Conservation (phyloP, 2,329 filamentous ascomycete species). For the Huntiella decipiens region DNA sequence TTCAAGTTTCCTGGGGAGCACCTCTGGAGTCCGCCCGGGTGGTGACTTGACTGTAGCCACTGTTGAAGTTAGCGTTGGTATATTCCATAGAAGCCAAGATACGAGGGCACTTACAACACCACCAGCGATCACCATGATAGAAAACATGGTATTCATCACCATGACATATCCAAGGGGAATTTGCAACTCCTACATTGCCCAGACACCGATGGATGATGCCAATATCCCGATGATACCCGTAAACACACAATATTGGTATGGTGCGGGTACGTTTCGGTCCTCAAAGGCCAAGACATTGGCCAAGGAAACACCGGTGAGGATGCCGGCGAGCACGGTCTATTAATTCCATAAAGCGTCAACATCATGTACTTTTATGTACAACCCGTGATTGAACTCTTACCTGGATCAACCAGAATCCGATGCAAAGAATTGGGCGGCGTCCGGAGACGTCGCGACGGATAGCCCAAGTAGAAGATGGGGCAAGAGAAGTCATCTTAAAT, state of each 20-base stretch:
- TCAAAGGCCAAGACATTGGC: background rate
- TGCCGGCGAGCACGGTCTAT: background rate
- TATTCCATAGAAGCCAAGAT: background rate
- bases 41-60: too few relatives aligned
- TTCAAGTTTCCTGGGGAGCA: background rate
- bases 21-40: too few relatives aligned
- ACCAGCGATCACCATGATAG: background rate
- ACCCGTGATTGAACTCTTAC: background rate
- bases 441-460: background rate
- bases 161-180: constrained; percentile 1
- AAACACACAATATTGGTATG: background rate
- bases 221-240: background rate
- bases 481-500: background rate
- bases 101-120: background rate
- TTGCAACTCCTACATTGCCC: background rate
- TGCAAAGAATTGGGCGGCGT: background rate
- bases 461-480: background rate
- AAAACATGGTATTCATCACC: background rate
- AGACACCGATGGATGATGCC: background rate
- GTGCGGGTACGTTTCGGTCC: background rate
- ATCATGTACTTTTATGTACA: too few relatives aligned
- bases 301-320: background rate
- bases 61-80: too few relatives aligned
- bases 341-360: too few relatives aligned
- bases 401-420: background rate